A percentile compares a stretch with the other conserved stretches of the same genome.
These are phyloP conservation scores for Pyricularia sp. DNA, from an alignment of 2,329 filamentous ascomycete species.

Conservation along the genomic window DNA sequence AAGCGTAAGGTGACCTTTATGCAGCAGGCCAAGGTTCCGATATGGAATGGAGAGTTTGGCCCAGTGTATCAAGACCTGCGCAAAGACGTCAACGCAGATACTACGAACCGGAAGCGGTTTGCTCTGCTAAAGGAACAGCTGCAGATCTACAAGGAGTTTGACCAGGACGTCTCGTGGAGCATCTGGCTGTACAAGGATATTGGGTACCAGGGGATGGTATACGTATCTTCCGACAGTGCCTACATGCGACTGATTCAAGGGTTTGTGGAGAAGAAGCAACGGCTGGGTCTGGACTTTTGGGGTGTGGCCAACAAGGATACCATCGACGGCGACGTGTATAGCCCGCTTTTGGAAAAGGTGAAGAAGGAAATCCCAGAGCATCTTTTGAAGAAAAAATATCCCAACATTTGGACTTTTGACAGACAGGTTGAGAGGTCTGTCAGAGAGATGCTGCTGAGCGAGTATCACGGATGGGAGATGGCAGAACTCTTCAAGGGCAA, in stretches of 20 bases:
- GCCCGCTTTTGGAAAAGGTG: constrained; percentile 28
- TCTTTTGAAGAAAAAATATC: constrained; percentile 33
- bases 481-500: constrained; percentile 44
- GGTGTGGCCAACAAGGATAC: constrained; percentile 24
- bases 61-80: constrained; percentile 29
- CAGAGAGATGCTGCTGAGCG: constrained; percentile 31
- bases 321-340: constrained; percentile 25
- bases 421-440: constrained; percentile 36
- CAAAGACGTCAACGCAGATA: constrained; percentile 21
- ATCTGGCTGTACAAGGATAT: constrained; percentile 13
- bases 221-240: constrained; percentile 28
- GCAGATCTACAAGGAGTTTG: constrained; percentile 17
- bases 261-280: constrained; percentile 43
- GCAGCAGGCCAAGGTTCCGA: constrained; percentile 23
- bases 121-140: constrained; percentile 27
- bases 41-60: constrained; percentile 37
- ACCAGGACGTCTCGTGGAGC: constrained; percentile 11
- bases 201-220: constrained; percentile 42
- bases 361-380: constrained; percentile 31
- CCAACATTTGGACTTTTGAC: constrained; percentile 39
- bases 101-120: constrained; percentile 25
- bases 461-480: constrained; percentile 43
- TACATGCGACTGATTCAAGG: constrained; percentile 39
- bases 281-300: constrained; percentile 43
- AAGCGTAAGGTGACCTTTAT: constrained; percentile 29